phyloP scores from a whole-genome alignment of 768 basidiomycete species.

The Lactarius sp. region DNA sequence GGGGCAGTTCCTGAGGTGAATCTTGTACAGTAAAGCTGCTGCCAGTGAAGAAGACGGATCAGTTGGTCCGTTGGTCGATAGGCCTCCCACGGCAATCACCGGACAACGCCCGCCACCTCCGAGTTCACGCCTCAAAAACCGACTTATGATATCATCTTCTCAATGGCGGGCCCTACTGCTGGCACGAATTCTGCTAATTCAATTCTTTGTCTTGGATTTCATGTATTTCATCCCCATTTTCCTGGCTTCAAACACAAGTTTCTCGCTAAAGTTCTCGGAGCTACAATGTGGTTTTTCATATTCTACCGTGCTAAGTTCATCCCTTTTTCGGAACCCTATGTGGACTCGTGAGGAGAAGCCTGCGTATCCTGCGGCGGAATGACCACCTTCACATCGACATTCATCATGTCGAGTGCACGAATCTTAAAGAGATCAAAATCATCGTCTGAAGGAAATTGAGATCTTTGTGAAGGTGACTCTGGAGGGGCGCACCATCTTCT shows the following conservation, averaged over 20 bases:
- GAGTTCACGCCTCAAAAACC: not conserved
- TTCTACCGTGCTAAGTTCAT: slow-evolving; percentile 91
- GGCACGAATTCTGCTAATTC: not conserved
- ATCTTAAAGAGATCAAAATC: slow-evolving; percentile 70
- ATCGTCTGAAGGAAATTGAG: not conserved
- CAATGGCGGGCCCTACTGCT: slow-evolving; percentile 7
- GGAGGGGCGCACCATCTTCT: slow-evolving; percentile 60
- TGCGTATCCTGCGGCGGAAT: too few species aligned
- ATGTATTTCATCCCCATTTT: slow-evolving; percentile 88
- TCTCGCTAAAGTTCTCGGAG: slow-evolving; percentile 81
- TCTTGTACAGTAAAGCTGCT: too few species aligned
- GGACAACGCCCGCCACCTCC: not conserved
- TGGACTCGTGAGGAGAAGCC: too few species aligned
- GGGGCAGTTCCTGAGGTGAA: too few species aligned
- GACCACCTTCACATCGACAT: too few species aligned
- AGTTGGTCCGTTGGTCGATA: too few species aligned
- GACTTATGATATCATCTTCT: not conserved
- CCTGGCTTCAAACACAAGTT: slow-evolving; percentile 72
- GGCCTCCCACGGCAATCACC: slow-evolving; percentile 8
- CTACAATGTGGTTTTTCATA: slow-evolving; percentile 98
- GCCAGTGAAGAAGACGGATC: too few species aligned
- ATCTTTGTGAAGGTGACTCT: not conserved
- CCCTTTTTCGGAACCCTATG: not conserved
- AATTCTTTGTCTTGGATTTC: not conserved
- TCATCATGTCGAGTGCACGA: too few species aligned